A percentile compares a stretch with the other conserved stretches of the same genome.
Conservation (phyloP, 495 filamentous ascomycete genomes). For the Lepidopterella palustris region DNA sequence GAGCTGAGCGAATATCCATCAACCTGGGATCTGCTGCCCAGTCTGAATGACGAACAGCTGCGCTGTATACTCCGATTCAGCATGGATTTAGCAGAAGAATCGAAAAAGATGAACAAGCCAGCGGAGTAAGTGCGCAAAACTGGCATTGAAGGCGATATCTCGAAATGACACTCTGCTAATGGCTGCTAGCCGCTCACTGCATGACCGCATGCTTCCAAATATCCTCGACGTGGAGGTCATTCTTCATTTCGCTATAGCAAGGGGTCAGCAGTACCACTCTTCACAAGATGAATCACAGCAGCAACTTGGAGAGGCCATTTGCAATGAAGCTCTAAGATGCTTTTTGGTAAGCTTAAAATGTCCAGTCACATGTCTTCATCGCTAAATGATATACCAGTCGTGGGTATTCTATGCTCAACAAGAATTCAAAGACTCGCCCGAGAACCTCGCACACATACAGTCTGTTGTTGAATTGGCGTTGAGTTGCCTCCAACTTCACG, state of each 20-base stretch:
- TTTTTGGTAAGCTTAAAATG: conserved; percentile 46
- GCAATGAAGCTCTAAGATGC: conserved; percentile 50
- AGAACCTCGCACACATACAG: conserved; percentile 50
- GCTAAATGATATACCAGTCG: conserved; percentile 36
- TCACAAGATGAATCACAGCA: conserved; percentile 4
- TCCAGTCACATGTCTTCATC: not conserved
- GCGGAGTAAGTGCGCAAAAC: conserved; percentile 31
- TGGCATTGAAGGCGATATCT: too few species aligned
- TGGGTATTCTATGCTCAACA: conserved; percentile 67
- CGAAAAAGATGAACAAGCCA: conserved; percentile 52
- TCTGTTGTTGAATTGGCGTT: conserved; percentile 50
- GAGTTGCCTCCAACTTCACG: conserved; percentile 51
- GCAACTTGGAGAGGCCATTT: conserved; percentile 34
- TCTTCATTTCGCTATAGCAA: not conserved
- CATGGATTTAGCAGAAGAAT: conserved; percentile 67
- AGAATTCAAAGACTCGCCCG: conserved; percentile 46
- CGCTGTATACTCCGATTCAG: conserved; percentile 65
- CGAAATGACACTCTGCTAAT: not conserved
- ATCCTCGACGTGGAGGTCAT: not conserved
- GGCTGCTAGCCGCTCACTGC: not conserved
- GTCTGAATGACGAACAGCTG: conserved; percentile 50
- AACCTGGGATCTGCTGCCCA: conserved; percentile 47
- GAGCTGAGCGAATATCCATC: conserved; percentile 46
- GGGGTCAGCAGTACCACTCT: conserved; percentile 5
- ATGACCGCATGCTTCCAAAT: not conserved